These are phyloP conservation scores for Eruca vesicaria DNA, from an alignment of 441 rosid genomes.

Conservation along the genomic window DNA sequence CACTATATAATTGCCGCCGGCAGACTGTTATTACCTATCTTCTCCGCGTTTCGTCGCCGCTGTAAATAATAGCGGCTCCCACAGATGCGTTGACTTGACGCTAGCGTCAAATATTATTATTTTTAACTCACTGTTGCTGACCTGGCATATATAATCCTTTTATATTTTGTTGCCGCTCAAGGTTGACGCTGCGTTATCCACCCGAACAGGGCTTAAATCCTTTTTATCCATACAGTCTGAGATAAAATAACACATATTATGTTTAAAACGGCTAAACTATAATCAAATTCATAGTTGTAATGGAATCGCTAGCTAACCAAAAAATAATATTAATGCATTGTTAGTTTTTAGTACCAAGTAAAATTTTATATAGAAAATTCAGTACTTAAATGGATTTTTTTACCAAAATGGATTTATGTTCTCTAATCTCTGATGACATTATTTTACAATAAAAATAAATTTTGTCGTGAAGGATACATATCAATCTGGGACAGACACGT, in stretches of 20 bases:
- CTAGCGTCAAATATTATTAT: too few relatives aligned
- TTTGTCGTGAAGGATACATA: not conserved
- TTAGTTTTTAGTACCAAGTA: not conserved
- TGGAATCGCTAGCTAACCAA: not conserved
- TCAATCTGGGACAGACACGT: conserved; percentile 17
- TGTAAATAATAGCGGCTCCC: too few relatives aligned
- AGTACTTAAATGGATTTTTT: too few relatives aligned
- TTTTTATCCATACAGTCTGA: not conserved
- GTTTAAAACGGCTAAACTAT: not conserved
- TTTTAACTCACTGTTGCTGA: too few relatives aligned
- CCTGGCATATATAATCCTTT: too few relatives aligned
- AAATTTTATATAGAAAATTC: not conserved
- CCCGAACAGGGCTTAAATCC: too few relatives aligned
- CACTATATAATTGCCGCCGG: too few relatives aligned
- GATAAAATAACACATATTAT: not conserved
- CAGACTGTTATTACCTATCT: too few relatives aligned
- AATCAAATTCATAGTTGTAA: not conserved
- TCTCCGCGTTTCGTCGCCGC: too few relatives aligned
- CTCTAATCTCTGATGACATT: not conserved
- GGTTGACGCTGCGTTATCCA: too few relatives aligned
- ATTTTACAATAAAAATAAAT: not conserved
- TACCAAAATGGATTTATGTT: not conserved
- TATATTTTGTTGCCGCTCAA: too few relatives aligned
- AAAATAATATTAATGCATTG: not conserved
- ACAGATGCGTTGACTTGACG: too few relatives aligned